Conservation (phyloP, 352 stramenopile species). For the Phytophthora aleatoria region DNA sequence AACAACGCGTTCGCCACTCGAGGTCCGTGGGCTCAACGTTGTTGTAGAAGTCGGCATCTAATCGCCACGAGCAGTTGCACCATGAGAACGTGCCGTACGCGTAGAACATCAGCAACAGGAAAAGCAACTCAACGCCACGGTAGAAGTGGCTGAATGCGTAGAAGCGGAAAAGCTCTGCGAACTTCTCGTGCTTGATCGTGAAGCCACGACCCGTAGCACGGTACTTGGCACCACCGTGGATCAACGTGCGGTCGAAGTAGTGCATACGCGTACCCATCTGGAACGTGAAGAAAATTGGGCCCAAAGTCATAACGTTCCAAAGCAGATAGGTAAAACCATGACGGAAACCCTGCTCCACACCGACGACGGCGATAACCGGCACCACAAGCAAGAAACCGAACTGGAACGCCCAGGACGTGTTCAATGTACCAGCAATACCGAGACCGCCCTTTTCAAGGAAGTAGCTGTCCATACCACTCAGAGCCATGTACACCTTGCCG, state of each 20-base stretch:
- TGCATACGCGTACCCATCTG: constrained; percentile 99
- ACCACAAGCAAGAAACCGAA: constrained; percentile 97
- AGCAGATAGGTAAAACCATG: constrained; percentile 92
- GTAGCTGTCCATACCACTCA: constrained; percentile 93
- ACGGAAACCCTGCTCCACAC: constrained; percentile 96
- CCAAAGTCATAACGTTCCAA: constrained; percentile 96
- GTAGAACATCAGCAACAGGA: constrained; percentile 79
- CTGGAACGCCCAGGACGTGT: constrained; percentile 96
- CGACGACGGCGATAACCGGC: constrained; percentile 96
- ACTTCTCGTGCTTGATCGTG: constrained; percentile 98
- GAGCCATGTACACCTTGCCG: constrained; percentile 94
- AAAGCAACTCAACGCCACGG: constrained; percentile 95
- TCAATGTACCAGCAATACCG: constrained; percentile 94
- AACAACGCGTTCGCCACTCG: constrained; percentile 82
- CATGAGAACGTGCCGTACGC: constrained; percentile 95
- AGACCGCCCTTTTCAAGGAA: constrained; percentile 93
- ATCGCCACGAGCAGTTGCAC: constrained; percentile 87
- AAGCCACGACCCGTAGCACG: constrained; percentile 98
- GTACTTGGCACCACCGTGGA: constrained; percentile 98
- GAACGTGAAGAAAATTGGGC: constrained; percentile 99
- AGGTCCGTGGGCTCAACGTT: constrained; percentile 71
- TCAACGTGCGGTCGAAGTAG: constrained; percentile 98
- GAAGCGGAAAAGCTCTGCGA: constrained; percentile 97
- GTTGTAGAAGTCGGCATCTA: constrained; percentile 77
- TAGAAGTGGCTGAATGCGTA: constrained; percentile 99